A percentile compares a stretch with the other conserved stretches of the same genome.
Evolutionary conservation across 2,329 filamentous ascomycete species (phyloP).

Genomic region (Trichophaea hybrida): DNA sequence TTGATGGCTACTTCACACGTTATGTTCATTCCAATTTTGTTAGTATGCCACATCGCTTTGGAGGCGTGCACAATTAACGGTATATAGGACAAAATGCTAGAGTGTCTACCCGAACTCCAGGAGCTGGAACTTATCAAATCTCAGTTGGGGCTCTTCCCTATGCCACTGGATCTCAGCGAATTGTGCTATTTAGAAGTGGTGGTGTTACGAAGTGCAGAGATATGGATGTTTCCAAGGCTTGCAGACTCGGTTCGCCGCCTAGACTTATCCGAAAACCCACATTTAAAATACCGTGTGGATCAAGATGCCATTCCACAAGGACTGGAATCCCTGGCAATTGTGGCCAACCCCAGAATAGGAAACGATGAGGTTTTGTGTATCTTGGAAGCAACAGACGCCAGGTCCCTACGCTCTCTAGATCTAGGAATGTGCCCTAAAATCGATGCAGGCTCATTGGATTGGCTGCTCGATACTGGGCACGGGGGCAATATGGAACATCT

Average conservation of each 20-base stretch:
- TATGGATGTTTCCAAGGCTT: background rate
- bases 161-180: background rate
- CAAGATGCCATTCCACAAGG: background rate
- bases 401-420: background rate
- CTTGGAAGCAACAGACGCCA: background rate
- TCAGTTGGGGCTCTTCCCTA: background rate
- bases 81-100: background rate
- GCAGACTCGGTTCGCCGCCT: background rate
- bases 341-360: background rate
- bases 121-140: background rate
- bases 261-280: background rate
- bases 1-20: background rate
- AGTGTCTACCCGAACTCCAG: background rate
- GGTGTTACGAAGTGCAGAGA: background rate
- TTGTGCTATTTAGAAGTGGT: background rate
- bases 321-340: background rate
- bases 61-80: background rate
- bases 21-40: background rate
- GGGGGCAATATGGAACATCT: constrained; percentile 5
- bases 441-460: constrained; percentile 7
- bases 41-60: background rate
- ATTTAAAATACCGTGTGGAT: background rate
- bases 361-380: background rate
- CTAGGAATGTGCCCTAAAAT: constrained; percentile 16
- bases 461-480: constrained; percentile 10